These are phyloP conservation scores for Coniochaeta ligniaria DNA, from an alignment of 2,329 filamentous ascomycete genomes.

Conservation along the genomic window DNA sequence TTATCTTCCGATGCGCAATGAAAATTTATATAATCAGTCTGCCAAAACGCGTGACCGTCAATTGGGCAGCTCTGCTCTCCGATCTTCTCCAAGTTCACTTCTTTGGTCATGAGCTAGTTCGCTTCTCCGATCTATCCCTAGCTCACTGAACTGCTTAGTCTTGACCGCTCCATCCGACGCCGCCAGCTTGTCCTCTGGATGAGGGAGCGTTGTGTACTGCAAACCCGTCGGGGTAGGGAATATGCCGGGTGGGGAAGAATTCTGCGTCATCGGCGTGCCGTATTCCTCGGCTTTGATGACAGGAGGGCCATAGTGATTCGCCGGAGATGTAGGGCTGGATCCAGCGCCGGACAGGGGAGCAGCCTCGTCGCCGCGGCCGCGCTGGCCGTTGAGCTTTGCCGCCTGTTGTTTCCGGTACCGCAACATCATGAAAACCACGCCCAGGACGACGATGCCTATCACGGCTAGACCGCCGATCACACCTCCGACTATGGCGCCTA, in stretches of 20 bases:
- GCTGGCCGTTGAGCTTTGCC: not conserved
- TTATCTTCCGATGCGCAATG: not conserved
- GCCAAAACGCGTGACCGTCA: not conserved
- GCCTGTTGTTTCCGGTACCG: conserved; percentile 1
- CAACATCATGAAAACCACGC: conserved; percentile 4
- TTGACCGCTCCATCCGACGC: not conserved
- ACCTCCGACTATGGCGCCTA: conserved; percentile 11
- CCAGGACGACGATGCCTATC: conserved; percentile 8
- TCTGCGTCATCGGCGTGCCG: not conserved
- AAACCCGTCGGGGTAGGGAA: not conserved
- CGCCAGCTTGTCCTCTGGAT: not conserved
- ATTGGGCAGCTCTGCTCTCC: not conserved
- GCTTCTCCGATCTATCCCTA: not conserved
- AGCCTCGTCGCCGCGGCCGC: not conserved
- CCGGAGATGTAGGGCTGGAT: not conserved
- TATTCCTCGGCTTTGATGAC: not conserved
- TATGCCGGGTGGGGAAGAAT: not conserved
- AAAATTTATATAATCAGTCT: not conserved
- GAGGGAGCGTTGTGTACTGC: not conserved
- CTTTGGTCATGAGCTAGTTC: not conserved
- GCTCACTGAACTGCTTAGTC: not conserved
- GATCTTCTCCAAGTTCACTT: not conserved
- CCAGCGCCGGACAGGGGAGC: not conserved
- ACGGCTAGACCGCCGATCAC: conserved; percentile 11
- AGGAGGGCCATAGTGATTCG: not conserved